Evolutionary conservation across 306 rosid genomes (phyloP).

Genomic region (Pyrus bretschneideri): DNA sequence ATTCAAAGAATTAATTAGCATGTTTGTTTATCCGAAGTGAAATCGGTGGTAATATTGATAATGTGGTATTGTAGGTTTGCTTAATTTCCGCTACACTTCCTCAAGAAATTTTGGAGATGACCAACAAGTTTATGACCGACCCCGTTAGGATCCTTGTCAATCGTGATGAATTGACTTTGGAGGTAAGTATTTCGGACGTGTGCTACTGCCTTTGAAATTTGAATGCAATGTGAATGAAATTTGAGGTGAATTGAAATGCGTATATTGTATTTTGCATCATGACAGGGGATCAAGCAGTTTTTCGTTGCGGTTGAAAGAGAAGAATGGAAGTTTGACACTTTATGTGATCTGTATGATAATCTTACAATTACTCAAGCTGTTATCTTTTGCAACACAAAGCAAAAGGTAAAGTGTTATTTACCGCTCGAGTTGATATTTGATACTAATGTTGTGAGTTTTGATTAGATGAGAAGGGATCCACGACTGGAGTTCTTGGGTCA

Average conservation of each 20-base stretch:
- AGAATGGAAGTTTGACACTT: constrained; percentile 95
- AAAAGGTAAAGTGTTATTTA: constrained; percentile 51
- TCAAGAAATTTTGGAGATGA: constrained; percentile 95
- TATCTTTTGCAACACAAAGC: constrained; percentile 89
- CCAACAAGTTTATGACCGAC: constrained; percentile 92
- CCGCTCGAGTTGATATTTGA: background rate
- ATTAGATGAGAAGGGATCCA: background rate
- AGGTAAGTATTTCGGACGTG: constrained; percentile 40
- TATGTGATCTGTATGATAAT: constrained; percentile 95
- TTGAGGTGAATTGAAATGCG: background rate
- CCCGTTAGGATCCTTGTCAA: constrained; percentile 95
- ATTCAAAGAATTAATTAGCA: too few species aligned
- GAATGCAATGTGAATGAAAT: constrained; percentile 7
- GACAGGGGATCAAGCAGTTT: constrained; percentile 97
- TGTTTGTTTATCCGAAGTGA: constrained; percentile 7
- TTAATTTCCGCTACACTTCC: constrained; percentile 99
- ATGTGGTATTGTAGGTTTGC: constrained; percentile 50
- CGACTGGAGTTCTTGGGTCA: background rate
- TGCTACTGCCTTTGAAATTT: background rate
- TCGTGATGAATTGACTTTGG: constrained; percentile 97
- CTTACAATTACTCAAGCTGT: constrained; percentile 97
- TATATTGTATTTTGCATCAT: background rate
- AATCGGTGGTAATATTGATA: background rate
- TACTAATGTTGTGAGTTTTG: background rate
- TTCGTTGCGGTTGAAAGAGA: constrained; percentile 95